Conservation (phyloP, 2,329 filamentous ascomycete genomes). For the Cercospora zeae-maydis region DNA sequence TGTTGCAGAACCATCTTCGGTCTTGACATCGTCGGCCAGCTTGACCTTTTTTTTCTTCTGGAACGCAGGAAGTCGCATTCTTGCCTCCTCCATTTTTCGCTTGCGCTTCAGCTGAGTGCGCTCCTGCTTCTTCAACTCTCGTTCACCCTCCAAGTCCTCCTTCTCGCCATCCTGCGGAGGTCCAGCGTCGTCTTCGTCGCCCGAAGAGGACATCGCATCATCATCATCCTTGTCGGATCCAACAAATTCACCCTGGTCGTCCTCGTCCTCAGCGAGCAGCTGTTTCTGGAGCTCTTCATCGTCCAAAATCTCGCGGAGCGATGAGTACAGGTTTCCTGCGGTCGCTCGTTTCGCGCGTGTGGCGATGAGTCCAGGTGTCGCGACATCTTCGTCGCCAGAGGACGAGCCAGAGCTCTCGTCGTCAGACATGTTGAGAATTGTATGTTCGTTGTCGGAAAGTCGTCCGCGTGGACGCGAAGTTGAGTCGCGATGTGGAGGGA, state of each 20-base stretch:
- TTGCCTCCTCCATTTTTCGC: constrained; percentile 72
- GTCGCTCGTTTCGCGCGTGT: constrained; percentile 72
- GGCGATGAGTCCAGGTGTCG: constrained; percentile 58
- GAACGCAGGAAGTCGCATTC: constrained; percentile 55
- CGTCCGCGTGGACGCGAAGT: background rate
- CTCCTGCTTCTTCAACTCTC: constrained; percentile 74
- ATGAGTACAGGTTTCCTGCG: constrained; percentile 78
- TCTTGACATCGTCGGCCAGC: constrained; percentile 41
- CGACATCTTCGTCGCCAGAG: constrained; percentile 29
- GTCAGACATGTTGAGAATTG: constrained; percentile 22
- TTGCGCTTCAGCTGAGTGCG: constrained; percentile 72
- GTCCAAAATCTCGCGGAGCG: constrained; percentile 62
- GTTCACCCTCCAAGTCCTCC: constrained; percentile 81
- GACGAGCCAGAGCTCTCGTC: constrained; percentile 23
- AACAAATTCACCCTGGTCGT: constrained; percentile 44
- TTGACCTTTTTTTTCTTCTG: constrained; percentile 68
- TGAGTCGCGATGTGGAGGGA: background rate
- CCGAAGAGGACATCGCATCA: constrained; percentile 82
- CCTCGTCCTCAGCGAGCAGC: constrained; percentile 50
- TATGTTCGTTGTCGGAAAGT: background rate
- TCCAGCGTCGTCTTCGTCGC: constrained; percentile 70
- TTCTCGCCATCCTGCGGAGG: constrained; percentile 42
- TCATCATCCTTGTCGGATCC: constrained; percentile 48
- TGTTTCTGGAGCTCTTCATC: constrained; percentile 43
- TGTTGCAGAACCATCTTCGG: constrained; percentile 26